Evolutionary conservation across 108 stramenopile genomes (phyloP), one percentile per base, ranked within the genome.

Genomic region (Nitzschia inconspicua): DNA sequence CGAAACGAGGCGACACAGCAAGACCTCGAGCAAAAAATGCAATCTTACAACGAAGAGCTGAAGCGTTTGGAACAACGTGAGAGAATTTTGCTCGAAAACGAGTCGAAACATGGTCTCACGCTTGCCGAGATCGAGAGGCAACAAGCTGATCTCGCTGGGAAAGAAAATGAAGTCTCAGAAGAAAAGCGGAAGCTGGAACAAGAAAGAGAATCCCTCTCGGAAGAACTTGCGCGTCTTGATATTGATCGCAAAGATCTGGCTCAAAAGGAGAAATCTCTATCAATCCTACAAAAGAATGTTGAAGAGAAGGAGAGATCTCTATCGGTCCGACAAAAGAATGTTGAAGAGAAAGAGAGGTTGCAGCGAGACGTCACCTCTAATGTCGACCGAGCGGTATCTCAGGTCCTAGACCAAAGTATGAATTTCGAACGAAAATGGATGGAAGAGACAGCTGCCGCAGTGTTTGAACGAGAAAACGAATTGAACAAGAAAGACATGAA

Each of bases 401-500:
- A 61, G 19, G 70, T 72, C 24, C 57, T 72, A 4, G 70, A 72
- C 44, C 70, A 72, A 7, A 72, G 63, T 20, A 57, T 72, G 70
- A 51, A 64, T 16, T 32, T 55, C 13, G 70, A 72, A 32, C 62
- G 70, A 6, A 72, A 72, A 44, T 64, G 62, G 70, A 72, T 72
- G 70, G 70, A 72, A 36, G 70, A 72, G 13, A 72, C 63, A 2
- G 60, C 70, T 14, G 70, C 70, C 13, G 70, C 70, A 32, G 70
- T 72, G n/a, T 72, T 64, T 44, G 70, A 72, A 32, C 62, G 70
- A 3, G 70, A 72, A 34, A 46, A 41, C 8, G 70, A 72, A 27
- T 28, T 72, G 37, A 63, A 58, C 32, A 52, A 60, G 36, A 67
- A 62, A 16, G 62, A 72, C 19, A 19, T 48, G 8, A 16, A 8